These are phyloP conservation scores for Epichloe sylvatica DNA, from an alignment of 2,329 filamentous ascomycete genomes.

Conservation along the genomic window DNA sequence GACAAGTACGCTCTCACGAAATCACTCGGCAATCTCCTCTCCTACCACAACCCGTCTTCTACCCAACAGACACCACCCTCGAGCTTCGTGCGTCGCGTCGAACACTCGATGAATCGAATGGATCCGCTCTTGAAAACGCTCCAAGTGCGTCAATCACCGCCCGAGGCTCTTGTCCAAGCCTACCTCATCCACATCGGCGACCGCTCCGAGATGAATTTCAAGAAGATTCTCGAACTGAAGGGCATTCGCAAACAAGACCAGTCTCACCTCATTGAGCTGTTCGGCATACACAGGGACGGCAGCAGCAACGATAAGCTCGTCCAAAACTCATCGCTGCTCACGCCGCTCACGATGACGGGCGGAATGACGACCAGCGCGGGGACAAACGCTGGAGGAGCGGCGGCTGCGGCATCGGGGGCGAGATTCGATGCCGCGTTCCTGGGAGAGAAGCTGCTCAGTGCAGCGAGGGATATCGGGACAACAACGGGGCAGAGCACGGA, in stretches of 20 bases:
- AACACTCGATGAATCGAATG: conserved; percentile 68
- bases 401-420: conserved; percentile 25
- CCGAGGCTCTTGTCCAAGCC: conserved; percentile 88
- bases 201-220: conserved; percentile 86
- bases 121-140: conserved; percentile 92
- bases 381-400: conserved; percentile 31
- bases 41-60: conserved; percentile 39
- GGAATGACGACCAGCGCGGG: conserved; percentile 23
- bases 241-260: conserved; percentile 80
- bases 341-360: conserved; percentile 43
- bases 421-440: conserved; percentile 72
- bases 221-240: conserved; percentile 90
- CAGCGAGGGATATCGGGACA: conserved; percentile 71
- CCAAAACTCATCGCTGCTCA: conserved; percentile 55
- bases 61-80: conserved; percentile 29
- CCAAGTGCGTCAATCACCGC: conserved; percentile 80
- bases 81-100: conserved; percentile 75
- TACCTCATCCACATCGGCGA: conserved; percentile 96
- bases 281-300: conserved; percentile 65
- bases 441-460: conserved; percentile 77
- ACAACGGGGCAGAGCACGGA: conserved; percentile 30
- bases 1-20: conserved; percentile 88
- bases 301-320: conserved; percentile 57
- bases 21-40: conserved; percentile 57
- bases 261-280: conserved; percentile 70